Evolutionary conservation across 106 monocot species (phyloP), one percentile per base, ranked within the genome.

Genomic region (Dactylorhiza incarnata): DNA sequence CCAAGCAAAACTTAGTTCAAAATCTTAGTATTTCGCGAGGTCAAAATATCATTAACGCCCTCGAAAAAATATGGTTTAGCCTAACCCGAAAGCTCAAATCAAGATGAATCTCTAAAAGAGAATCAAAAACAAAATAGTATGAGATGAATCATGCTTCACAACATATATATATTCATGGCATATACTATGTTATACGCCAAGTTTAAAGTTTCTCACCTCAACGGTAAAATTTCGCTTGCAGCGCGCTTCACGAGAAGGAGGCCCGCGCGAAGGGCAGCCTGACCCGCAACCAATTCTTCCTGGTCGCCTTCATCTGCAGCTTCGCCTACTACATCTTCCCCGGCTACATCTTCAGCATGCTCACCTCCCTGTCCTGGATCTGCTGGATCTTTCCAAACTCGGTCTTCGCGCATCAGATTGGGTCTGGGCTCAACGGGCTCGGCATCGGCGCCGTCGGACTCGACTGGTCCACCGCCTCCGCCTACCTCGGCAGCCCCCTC

Each of bases 241-340:
- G 95, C 75, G 86, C 95, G 37, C 87, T 95, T 54, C 95, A 95
- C 48, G 95, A 95, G 86, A 83, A 86, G 73, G 95, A 95, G 81
- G 68, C 9, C 12, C 66, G 92, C 23, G 15, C 9, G 8, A 87
- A 86, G 63, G 88, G 86, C 7, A 49, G 85, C 54, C 25, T 88
- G 24, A 88, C 81, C 12, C 82, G 90, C 17, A 86, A 88, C 85
- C 95, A 95, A 76, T 95, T 95, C 86, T 95, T 95, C 78, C 24
- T 90, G 6, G 44, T 86, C 7, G 90, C 95, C 65, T 95, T 95
- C 86, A 73, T 90, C 50, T 86, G 86, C 78, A 95, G 95, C 78
- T 95, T 95, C 72, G 86, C 95, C 50, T 95, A 90, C 81, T 95
- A 95, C 24, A 74, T 79, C 22, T 77, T 95, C 73, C 95, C 95